Evolutionary conservation across 805 yeast species (phyloP), one percentile per base, ranked within the genome.

Genomic region (Pichia thaimueangensis): DNA sequence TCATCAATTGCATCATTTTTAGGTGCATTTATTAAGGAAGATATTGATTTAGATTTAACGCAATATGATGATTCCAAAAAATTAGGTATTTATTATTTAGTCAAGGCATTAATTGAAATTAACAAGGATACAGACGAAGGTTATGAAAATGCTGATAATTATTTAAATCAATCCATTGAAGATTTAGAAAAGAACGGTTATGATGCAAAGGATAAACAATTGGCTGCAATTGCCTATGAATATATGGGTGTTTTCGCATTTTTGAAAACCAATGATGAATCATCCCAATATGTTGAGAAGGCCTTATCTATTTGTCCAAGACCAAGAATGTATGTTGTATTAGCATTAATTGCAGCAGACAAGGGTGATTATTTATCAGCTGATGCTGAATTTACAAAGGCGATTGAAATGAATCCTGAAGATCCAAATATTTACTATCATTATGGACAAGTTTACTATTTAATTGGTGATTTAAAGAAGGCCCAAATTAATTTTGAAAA

Each of bases 341-440:
- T 87, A 61, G 95, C 94, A 34, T 71, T 87, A 56, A 75, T 88
- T 52, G 73, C 75, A 59, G 89, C 95, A 51, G 98, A 93, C 67
- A 76, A 76, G 54, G 80, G 82, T 47, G 73, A 78, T 30, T 69
- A 73, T 43, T 65, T 67, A 16, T 82, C 76, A 48, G 80, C 94
- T 38, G 67, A 69, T 38, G 63, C 67, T 36, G 84, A 81, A 64
- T 88, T 93, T 57, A 76, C 77, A 40, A 67, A 71, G 41, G 97
- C 97, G 17, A 70, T 79, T 47, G 67, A 71, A 46, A 58, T 83
- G 48, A 81, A 86, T 57, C 78, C 91, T 38, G 67, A 75, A 20
- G 77, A 80, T 56, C 80, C 93, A 27, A 96, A 93, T 58, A 76
- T 83, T 52, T 86, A 81, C 70, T 93, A 93, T 71, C 98, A 93